Evolutionary conservation across 169 alveolate species (phyloP), one percentile per base, ranked within the genome.

Genomic region (Cryptosporidium parvum): DNA sequence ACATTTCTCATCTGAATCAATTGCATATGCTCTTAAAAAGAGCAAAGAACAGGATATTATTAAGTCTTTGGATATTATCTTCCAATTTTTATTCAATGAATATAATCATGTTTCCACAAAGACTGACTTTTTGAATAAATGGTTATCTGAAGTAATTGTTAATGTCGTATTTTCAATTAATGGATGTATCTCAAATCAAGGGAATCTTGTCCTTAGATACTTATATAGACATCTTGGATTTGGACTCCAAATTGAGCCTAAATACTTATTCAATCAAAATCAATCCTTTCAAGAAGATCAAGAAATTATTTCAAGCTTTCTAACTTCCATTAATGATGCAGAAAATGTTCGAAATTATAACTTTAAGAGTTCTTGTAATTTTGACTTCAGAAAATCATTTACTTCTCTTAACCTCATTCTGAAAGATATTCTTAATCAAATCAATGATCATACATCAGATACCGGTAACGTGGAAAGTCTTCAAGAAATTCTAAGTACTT

Each of bases 21-120:
- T 75, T 35, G 86, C 86, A 21, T 75, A 75, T 75, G 86, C 86
- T 14, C 31, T 75, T 4, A 75, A 59, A 44, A 75, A 53, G 21
- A 26, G 73, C n/a, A 59, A 53, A 42, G 45, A 39, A 9, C 42
- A 56, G 21, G 86, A 75, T 10, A 35, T 75, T 56, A 23, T 58
- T 21, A 56, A 61, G 0, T 53, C 86, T 9, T 23, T 75, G 21
- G 59, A 75, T 37, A 12, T 33, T 12, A 56, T 75, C 26, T 48
- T 48, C 37, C 59, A 29, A 21, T 58, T 31, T 35, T 58, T 29
- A 52, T 61, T 53, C n/a, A 48, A 16, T 14, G 56, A 48, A 4
- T 48, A 48, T 48, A 48, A 48, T 48, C 56, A 48, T 0, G 2
- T 7, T 14, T 14, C 23, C 21, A 14, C 56, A 48, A 48, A 48